Evolutionary conservation across 2,329 filamentous ascomycete genomes (phyloP).

Genomic region (Diatrype stigma): DNA sequence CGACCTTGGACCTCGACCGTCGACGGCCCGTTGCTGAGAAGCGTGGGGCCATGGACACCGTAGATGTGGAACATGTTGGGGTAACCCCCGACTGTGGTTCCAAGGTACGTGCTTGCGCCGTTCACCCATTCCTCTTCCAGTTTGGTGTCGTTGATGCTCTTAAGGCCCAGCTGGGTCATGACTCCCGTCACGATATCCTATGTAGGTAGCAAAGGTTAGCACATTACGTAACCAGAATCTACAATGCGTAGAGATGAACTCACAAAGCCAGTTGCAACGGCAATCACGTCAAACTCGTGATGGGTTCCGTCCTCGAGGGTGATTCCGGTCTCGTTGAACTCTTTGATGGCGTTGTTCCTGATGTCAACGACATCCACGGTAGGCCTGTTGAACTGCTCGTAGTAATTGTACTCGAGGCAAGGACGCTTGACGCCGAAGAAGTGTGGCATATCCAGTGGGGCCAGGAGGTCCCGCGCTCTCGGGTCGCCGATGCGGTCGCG

Average conservation of each 20-base stretch:
- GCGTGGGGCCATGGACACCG: conserved; percentile 53
- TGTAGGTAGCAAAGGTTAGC: neutral
- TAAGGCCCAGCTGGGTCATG: conserved; percentile 42
- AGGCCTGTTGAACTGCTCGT: conserved; percentile 42
- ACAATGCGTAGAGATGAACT: conserved; percentile 14
- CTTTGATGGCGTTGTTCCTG: conserved; percentile 34
- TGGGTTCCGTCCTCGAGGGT: conserved; percentile 35
- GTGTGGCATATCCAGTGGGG: conserved; percentile 48
- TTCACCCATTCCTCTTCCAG: conserved; percentile 39
- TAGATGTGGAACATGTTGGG: conserved; percentile 52
- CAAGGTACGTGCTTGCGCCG: conserved; percentile 41
- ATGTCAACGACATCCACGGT: conserved; percentile 40
- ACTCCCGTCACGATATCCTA: conserved; percentile 34
- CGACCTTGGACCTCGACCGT: conserved; percentile 52
- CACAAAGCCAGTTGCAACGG: conserved; percentile 43
- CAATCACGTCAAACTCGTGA: conserved; percentile 40
- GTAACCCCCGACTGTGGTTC: conserved; percentile 38
- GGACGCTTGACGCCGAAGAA: conserved; percentile 52
- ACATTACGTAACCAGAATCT: no score
- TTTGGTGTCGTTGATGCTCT: conserved; percentile 33
- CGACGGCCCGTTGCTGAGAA: conserved; percentile 52
- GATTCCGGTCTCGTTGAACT: conserved; percentile 38
- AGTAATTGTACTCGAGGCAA: conserved; percentile 40
- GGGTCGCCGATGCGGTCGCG: conserved; percentile 47
- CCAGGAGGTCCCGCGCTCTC: conserved; percentile 44